Percentiles rank a stretch among this genome's conserved stretches.
These are phyloP conservation scores for Botryotinia narcissicola DNA, from an alignment of 2,329 filamentous ascomycete genomes.

Conservation along the genomic window DNA sequence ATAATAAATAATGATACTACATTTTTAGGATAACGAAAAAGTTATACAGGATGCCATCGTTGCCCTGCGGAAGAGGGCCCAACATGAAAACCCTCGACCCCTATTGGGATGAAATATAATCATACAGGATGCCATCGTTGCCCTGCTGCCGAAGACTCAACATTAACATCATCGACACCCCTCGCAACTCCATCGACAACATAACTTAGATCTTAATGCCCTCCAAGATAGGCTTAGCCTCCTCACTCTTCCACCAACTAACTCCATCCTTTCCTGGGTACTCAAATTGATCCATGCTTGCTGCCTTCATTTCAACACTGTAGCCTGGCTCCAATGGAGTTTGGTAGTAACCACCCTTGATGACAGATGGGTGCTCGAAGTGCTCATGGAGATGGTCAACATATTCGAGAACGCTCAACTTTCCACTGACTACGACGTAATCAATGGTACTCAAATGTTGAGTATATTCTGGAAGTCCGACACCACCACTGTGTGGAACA, in stretches of 20 bases:
- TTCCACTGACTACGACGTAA: constrained; percentile 81
- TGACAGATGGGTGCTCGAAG: constrained; percentile 76
- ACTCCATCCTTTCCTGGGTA: constrained; percentile 71
- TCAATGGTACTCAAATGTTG: constrained; percentile 91
- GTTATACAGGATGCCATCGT: constrained; percentile 37
- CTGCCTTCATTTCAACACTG: constrained; percentile 89
- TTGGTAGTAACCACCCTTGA: constrained; percentile 83
- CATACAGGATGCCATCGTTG: constrained; percentile 37
- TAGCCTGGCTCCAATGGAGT: constrained; percentile 83
- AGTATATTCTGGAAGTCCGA: constrained; percentile 90
- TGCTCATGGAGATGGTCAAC: constrained; percentile 94
- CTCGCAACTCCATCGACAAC: background rate
- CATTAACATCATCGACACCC: constrained; percentile 33
- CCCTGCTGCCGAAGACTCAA: constrained; percentile 33
- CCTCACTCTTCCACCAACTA: constrained; percentile 81
- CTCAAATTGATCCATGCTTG: constrained; percentile 76
- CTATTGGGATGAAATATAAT: constrained; percentile 24
- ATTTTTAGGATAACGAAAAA: constrained; percentile 20
- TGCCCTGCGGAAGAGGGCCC: constrained; percentile 34
- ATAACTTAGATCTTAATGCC: constrained; percentile 37
- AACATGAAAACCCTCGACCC: constrained; percentile 37
- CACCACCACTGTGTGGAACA: constrained; percentile 85
- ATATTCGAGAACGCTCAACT: constrained; percentile 81
- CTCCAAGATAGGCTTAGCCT: constrained; percentile 38
- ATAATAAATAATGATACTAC: constrained; percentile 11